These are phyloP conservation scores for Eutypa lata DNA, from an alignment of 2,329 filamentous ascomycete genomes.

Conservation along the genomic window DNA sequence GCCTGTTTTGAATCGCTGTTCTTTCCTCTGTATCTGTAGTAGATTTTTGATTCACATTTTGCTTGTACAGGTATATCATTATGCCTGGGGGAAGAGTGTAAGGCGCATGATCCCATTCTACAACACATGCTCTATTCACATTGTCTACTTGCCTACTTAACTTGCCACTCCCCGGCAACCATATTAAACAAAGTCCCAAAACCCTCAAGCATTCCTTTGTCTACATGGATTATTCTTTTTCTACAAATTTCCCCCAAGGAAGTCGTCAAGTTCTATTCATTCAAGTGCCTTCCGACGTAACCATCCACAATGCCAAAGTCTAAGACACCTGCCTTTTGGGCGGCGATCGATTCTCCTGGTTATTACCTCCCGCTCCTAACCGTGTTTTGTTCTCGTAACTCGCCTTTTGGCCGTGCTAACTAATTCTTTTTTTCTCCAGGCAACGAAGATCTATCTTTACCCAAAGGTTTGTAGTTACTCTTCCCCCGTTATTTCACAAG, in stretches of 20 bases:
- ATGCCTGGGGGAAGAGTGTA: no score
- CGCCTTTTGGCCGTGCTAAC: slow-evolving; percentile 28
- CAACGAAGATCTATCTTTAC: slow-evolving; percentile 62
- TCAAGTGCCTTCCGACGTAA: background rate
- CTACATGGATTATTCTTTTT: background rate
- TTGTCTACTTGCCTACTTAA: no score
- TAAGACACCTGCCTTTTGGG: slow-evolving; percentile 6
- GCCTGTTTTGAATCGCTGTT: no score
- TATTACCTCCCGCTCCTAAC: background rate
- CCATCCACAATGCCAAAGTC: slow-evolving; percentile 7
- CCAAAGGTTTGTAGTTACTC: slow-evolving; percentile 60
- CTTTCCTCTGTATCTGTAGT: background rate
- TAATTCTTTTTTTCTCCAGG: slow-evolving; percentile 40
- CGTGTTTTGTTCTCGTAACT: slow-evolving; percentile 3
- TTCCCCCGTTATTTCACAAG: background rate
- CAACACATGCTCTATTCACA: no score
- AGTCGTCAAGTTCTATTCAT: no score
- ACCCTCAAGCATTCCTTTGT: background rate
- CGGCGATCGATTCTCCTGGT: slow-evolving; percentile 4
- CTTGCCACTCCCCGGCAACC: background rate
- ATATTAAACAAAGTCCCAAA: background rate
- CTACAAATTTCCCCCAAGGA: no score
- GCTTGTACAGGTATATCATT: no score
- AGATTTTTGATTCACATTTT: background rate
- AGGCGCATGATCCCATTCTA: no score